Conservation (phyloP, 257 asterid genomes). For the Lycium barbarum region DNA sequence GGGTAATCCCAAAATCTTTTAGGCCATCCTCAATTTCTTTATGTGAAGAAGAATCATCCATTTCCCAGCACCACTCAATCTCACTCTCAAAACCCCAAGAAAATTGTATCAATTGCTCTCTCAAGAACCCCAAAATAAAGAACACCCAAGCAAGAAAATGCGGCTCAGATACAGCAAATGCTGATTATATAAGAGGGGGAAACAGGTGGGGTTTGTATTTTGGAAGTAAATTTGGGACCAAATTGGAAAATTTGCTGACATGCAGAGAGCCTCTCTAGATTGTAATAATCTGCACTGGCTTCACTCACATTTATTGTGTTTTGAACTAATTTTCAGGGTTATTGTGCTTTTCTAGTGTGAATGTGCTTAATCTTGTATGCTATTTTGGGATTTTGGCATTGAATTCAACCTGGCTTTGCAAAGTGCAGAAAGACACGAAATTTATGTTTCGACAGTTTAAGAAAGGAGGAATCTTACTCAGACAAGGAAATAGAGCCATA, state of each 20-base stretch:
- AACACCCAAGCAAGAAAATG: not conserved
- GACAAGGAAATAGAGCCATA: not conserved
- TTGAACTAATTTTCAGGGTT: not conserved
- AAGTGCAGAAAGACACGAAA: not conserved
- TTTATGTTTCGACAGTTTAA: not conserved
- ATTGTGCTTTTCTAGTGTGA: not conserved
- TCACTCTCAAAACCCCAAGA: not conserved
- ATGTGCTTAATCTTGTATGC: not conserved
- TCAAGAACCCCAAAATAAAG: not conserved
- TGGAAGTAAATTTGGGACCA: not conserved
- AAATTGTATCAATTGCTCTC: too few species aligned
- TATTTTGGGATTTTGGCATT: not conserved
- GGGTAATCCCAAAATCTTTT: not conserved
- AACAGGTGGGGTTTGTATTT: not conserved
- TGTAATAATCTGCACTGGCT: not conserved
- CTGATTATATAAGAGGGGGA: too few species aligned
- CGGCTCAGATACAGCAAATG: not conserved
- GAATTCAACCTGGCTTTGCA: not conserved
- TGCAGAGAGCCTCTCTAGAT: not conserved
- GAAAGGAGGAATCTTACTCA: not conserved
- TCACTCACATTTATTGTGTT: not conserved
- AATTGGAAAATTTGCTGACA: not conserved
- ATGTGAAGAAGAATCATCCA: not conserved
- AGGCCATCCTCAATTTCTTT: conserved; percentile 26
- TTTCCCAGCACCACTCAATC: not conserved